Evolutionary conservation across 371 early-diverging fungal species (phyloP).

Genomic region (Mucor sp.): DNA sequence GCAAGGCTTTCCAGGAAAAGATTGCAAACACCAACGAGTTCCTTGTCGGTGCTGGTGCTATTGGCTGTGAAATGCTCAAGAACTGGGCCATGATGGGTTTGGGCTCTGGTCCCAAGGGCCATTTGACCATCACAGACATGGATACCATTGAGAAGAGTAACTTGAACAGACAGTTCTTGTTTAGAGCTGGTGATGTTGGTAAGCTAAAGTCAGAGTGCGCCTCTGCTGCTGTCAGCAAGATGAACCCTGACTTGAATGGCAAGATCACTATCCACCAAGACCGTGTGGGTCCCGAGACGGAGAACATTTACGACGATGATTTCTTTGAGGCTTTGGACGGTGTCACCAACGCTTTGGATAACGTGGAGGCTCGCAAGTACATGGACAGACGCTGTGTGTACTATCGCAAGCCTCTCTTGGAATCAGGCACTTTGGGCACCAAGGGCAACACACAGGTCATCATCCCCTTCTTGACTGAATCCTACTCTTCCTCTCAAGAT

Average conservation of each 20-base stretch:
- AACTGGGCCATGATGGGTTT: constrained; percentile 99
- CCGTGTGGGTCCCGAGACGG: constrained; percentile 97
- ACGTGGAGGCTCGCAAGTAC: constrained; percentile 98
- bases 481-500: constrained; percentile 98
- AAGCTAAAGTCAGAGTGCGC: constrained; percentile 97
- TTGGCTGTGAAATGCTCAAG: constrained; percentile 99
- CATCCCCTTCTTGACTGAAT: constrained; percentile 95
- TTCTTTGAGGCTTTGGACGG: constrained; percentile 92
- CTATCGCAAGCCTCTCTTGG: constrained; percentile 94
- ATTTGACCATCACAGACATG: constrained; percentile 98
- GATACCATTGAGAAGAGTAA: constrained; percentile 99
- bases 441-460: constrained; percentile 99
- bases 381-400: constrained; percentile 98
- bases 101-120: constrained; percentile 86
- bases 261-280: constrained; percentile 91
- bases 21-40: constrained; percentile 91
- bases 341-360: constrained; percentile 99
- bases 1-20: constrained; percentile 87
- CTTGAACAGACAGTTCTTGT: constrained; percentile 98
- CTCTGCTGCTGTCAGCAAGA: constrained; percentile 83
- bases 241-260: constrained; percentile 90
- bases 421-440: constrained; percentile 99
- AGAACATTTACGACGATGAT: constrained; percentile 91
- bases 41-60: constrained; percentile 99
- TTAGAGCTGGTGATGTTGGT: constrained; percentile 91